These are phyloP conservation scores for Pseudonitzschia multistriata DNA, from an alignment of 108 stramenopile species.

Conservation along the genomic window DNA sequence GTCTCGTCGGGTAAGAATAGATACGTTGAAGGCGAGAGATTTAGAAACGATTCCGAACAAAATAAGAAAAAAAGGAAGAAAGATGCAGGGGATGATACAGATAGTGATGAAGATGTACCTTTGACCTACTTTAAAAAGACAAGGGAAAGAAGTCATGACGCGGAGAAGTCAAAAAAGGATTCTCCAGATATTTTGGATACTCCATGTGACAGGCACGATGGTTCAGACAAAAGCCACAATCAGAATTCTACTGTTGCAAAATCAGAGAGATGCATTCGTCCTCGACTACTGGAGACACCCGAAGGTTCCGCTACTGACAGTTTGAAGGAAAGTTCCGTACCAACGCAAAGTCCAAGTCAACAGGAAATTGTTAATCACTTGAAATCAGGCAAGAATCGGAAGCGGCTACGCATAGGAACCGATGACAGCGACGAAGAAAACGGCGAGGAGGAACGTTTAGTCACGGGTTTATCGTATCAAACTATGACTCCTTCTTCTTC, in stretches of 20 bases:
- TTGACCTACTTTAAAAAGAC: neutral
- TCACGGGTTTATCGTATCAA: neutral
- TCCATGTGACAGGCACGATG: neutral
- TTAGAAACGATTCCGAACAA: neutral
- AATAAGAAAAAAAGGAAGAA: neutral
- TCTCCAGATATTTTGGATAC: neutral
- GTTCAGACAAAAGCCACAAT: neutral
- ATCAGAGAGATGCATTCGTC: neutral
- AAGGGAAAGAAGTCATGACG: neutral
- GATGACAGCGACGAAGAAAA: conserved; percentile 12
- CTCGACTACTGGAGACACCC: conserved; percentile 9
- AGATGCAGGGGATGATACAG: neutral
- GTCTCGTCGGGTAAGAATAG: neutral
- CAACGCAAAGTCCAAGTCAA: neutral
- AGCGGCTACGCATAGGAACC: conserved; percentile 9
- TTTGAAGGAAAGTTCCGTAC: neutral
- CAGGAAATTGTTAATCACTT: conserved; percentile 4
- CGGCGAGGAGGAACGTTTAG: neutral
- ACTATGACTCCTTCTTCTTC: neutral
- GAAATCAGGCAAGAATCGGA: neutral
- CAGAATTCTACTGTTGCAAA: too few species aligned
- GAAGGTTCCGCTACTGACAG: neutral
- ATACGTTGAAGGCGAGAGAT: neutral
- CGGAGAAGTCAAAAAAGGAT: neutral
- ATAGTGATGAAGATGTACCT: conserved; percentile 7